Evolutionary conservation across 306 rosid genomes (phyloP).

Genomic region (Corylus heterophylla): DNA sequence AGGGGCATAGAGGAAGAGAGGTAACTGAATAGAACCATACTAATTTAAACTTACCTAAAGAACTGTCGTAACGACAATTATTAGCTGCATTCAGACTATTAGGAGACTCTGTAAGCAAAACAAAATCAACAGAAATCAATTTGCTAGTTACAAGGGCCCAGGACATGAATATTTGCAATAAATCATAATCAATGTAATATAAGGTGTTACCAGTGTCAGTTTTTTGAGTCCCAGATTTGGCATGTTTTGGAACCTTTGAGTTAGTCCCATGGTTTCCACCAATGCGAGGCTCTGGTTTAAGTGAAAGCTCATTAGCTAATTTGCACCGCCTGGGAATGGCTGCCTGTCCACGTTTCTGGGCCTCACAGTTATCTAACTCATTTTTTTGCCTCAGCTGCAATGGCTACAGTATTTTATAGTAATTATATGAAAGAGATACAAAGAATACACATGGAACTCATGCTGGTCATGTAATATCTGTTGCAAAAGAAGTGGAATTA

Average conservation of each 20-base stretch:
- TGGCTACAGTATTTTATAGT: slow-evolving; percentile 6
- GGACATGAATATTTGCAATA: slow-evolving; percentile 8
- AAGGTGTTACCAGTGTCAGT: slow-evolving; percentile 38
- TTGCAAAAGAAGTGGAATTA: slow-evolving; percentile 6
- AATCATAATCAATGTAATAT: slow-evolving; percentile 7
- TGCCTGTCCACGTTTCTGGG: slow-evolving; percentile 26
- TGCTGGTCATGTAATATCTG: neutral
- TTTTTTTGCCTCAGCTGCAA: slow-evolving; percentile 50
- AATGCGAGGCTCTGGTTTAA: slow-evolving; percentile 27
- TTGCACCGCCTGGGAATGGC: slow-evolving; percentile 24
- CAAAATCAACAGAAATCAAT: slow-evolving; percentile 11
- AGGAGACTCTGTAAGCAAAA: slow-evolving; percentile 38
- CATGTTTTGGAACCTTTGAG: slow-evolving; percentile 45
- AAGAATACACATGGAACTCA: slow-evolving; percentile 5
- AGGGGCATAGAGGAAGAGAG: slow-evolving; percentile 5
- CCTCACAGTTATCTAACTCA: slow-evolving; percentile 30
- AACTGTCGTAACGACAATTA: slow-evolving; percentile 73
- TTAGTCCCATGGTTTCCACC: slow-evolving; percentile 39
- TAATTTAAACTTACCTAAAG: slow-evolving; percentile 61
- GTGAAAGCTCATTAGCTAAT: slow-evolving; percentile 22
- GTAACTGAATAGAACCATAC: neutral
- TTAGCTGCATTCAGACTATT: slow-evolving; percentile 36
- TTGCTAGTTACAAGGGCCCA: neutral
- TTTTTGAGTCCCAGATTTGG: slow-evolving; percentile 40
- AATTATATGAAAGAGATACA: neutral